A percentile compares a stretch with the other conserved stretches of the same genome.
These are phyloP conservation scores for Castanea crenata DNA, from an alignment of 306 rosid species.

Conservation along the genomic window DNA sequence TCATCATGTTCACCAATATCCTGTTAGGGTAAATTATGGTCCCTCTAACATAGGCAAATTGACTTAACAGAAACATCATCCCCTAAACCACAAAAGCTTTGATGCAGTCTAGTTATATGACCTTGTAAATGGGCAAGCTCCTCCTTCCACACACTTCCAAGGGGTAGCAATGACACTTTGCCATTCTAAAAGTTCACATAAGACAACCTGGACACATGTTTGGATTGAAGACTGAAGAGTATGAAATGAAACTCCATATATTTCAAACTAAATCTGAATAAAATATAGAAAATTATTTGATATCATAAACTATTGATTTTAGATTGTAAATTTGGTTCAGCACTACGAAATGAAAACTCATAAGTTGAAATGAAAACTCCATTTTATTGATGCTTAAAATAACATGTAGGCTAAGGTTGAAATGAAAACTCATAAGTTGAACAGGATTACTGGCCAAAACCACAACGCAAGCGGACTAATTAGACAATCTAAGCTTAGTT, in stretches of 20 bases:
- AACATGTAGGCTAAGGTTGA: too few relatives aligned
- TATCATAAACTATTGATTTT: not conserved
- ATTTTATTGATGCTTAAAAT: too few relatives aligned
- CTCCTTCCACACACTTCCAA: too few relatives aligned
- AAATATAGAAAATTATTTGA: not conserved
- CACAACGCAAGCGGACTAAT: not conserved
- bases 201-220: not conserved
- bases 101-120: too few relatives aligned
- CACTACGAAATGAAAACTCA: too few relatives aligned
- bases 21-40: not conserved
- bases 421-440: not conserved
- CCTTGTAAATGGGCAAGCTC: too few relatives aligned
- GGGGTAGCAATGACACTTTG: too few relatives aligned
- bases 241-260: not conserved
- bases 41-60: not conserved
- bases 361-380: not conserved
- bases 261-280: not conserved
- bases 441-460: not conserved
- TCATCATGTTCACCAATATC: not conserved
- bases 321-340: not conserved
- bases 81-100: not conserved
- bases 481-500: not conserved
- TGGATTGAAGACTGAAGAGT: not conserved
- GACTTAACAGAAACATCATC: not conserved
- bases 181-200: too few relatives aligned